These are phyloP conservation scores for Schizothecium vesticola DNA, from an alignment of 495 filamentous ascomycete species.

Conservation along the genomic window DNA sequence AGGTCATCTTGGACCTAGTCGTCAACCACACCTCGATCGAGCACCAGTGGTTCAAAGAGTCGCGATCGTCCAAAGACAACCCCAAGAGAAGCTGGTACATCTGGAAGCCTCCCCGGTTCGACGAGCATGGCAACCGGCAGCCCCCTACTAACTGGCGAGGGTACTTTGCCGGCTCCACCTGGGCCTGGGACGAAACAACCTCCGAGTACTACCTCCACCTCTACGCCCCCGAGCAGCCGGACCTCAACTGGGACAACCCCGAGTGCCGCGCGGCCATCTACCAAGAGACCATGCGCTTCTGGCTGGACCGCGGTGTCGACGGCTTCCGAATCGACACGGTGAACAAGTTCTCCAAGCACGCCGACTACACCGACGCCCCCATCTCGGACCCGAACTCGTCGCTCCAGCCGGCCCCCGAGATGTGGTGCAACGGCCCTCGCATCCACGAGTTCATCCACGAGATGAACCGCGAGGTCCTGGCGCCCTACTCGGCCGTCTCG, in stretches of 20 bases:
- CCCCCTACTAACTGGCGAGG: conserved; percentile 70
- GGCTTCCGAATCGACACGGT: conserved; percentile 68
- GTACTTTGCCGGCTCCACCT: conserved; percentile 51
- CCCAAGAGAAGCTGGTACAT: conserved; percentile 69
- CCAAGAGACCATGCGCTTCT: conserved; percentile 60
- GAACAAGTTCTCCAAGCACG: conserved; percentile 61
- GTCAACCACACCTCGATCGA: conserved; percentile 75
- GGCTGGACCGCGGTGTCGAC: conserved; percentile 61
- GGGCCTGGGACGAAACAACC: conserved; percentile 60
- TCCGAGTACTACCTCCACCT: conserved; percentile 68
- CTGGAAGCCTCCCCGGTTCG: conserved; percentile 58
- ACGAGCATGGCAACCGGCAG: conserved; percentile 51
- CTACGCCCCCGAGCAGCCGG: conserved; percentile 60
- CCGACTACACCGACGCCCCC: conserved; percentile 55
- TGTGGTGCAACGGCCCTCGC: conserved; percentile 59
- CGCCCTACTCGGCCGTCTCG: conserved; percentile 60
- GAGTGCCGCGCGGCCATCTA: conserved; percentile 59
- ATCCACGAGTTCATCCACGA: conserved; percentile 62
- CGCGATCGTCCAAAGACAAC: conserved; percentile 53
- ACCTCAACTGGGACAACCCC: conserved; percentile 70
- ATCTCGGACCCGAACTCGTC: conserved; percentile 39
- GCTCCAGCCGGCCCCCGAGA: conserved; percentile 44
- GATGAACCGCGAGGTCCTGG: conserved; percentile 54
- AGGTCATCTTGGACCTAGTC: conserved; percentile 69
- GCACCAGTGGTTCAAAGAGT: conserved; percentile 70